Evolutionary conservation across 345 rosid species (phyloP).

Genomic region (Ricinus communis): DNA sequence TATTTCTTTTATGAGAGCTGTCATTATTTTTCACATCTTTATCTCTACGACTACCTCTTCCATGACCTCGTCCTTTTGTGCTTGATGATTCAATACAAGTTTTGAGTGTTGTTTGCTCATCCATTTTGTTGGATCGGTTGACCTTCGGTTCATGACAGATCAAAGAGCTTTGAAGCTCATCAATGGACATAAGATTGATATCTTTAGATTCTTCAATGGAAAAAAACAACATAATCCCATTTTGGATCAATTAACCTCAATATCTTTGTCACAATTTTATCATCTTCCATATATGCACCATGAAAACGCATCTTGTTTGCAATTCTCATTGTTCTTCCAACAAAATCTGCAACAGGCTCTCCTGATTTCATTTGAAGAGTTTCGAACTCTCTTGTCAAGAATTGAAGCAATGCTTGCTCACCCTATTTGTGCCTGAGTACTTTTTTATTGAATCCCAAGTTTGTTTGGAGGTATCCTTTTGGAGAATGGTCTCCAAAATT

Average conservation of each 20-base stretch:
- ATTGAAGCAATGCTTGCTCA: neutral
- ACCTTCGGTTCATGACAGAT: neutral
- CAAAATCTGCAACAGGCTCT: neutral
- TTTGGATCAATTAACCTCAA: neutral
- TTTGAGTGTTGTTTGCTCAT: neutral
- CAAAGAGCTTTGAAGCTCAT: slow-evolving; percentile 2
- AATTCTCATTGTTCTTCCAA: neutral
- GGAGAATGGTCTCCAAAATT: neutral
- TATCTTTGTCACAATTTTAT: too few species aligned
- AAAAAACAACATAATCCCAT: neutral
- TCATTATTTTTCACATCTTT: neutral
- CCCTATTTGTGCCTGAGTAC: neutral
- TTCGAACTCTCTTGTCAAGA: neutral
- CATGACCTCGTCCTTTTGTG: neutral
- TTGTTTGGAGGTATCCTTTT: neutral
- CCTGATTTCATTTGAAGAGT: neutral
- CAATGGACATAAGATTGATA: neutral
- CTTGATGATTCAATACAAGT: neutral
- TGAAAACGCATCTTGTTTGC: neutral
- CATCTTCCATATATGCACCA: neutral
- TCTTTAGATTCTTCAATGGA: neutral
- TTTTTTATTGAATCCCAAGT: neutral
- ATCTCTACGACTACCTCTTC: neutral
- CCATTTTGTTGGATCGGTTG: neutral
- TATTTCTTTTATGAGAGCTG: neutral